Conservation (phyloP, 768 basidiomycete species). For the Phanerochaete carnosa region DNA sequence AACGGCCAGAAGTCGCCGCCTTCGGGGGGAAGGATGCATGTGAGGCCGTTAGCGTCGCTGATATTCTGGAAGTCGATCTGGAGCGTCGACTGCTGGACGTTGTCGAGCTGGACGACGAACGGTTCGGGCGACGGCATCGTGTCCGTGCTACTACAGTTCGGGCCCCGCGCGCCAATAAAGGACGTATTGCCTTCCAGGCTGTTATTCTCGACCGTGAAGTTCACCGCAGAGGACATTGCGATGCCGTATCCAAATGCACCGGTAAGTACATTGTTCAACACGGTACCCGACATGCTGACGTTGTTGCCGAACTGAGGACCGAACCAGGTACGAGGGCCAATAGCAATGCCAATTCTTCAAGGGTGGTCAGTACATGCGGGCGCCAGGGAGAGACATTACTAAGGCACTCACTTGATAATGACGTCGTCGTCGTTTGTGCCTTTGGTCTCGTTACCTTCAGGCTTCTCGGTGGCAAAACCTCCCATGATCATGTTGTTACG, state of each 20-base stretch:
- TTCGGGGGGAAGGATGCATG: slow-evolving; percentile 63
- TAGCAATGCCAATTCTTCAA: slow-evolving; percentile 71
- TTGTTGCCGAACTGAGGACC: slow-evolving; percentile 54
- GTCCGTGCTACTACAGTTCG: slow-evolving; percentile 55
- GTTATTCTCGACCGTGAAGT: slow-evolving; percentile 69
- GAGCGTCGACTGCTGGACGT: slow-evolving; percentile 36
- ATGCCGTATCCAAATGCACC: slow-evolving; percentile 77
- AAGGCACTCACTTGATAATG: slow-evolving; percentile 61
- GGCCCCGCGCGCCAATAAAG: slow-evolving; percentile 67
- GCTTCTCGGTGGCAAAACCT: slow-evolving; percentile 55
- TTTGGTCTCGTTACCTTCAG: slow-evolving; percentile 36
- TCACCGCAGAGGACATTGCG: slow-evolving; percentile 56
- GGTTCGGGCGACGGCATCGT: slow-evolving; percentile 51
- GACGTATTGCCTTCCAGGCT: slow-evolving; percentile 63
- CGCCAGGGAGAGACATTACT: background rate
- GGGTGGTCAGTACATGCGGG: background rate
- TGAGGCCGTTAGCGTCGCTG: slow-evolving; percentile 52
- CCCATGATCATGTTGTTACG: slow-evolving; percentile 65
- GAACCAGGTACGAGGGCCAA: slow-evolving; percentile 79
- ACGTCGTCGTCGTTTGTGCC: slow-evolving; percentile 58
- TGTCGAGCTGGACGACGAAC: slow-evolving; percentile 53
- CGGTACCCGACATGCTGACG: slow-evolving; percentile 49
- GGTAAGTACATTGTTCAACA: slow-evolving; percentile 53
- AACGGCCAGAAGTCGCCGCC: slow-evolving; percentile 75
- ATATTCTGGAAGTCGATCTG: slow-evolving; percentile 54